Conservation (phyloP, 2,329 filamentous ascomycete genomes). For the Diaporthe caulivora region DNA sequence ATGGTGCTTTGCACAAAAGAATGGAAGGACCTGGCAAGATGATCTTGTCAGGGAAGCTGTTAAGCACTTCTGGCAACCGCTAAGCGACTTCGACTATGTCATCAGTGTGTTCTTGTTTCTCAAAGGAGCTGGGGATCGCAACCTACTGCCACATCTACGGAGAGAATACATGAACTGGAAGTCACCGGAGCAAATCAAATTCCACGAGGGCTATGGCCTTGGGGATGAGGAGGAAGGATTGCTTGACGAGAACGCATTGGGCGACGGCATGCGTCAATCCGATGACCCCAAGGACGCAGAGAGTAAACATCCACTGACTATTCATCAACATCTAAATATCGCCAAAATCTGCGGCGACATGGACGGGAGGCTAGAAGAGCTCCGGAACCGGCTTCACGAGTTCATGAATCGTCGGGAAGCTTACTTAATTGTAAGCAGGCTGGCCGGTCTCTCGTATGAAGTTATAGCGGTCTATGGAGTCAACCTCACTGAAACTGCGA, state of each 20-base stretch:
- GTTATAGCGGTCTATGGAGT: not conserved
- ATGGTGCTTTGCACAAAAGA: not conserved
- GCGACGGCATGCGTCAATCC: not conserved
- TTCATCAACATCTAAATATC: not conserved
- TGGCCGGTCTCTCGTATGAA: too few relatives aligned
- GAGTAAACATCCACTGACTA: conserved; percentile 17
- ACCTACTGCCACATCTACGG: not conserved
- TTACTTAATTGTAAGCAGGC: not conserved
- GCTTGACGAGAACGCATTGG: not conserved
- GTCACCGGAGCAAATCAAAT: conserved; percentile 5
- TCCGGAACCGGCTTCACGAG: not conserved
- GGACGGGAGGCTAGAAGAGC: not conserved
- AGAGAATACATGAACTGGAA: not conserved
- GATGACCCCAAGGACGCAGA: not conserved
- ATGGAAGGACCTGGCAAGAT: not conserved
- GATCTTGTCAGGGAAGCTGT: not conserved
- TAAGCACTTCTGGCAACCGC: not conserved
- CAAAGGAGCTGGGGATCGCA: not conserved
- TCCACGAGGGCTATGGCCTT: not conserved
- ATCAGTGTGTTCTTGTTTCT: conserved; percentile 7
- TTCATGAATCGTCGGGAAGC: not conserved
- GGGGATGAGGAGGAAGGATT: not conserved
- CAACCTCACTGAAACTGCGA: not conserved
- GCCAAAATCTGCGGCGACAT: conserved; percentile 10
- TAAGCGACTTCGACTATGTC: conserved; percentile 21